Conservation (phyloP, 192 early-diverging fungal species). For the Backusella tuberculispora region DNA sequence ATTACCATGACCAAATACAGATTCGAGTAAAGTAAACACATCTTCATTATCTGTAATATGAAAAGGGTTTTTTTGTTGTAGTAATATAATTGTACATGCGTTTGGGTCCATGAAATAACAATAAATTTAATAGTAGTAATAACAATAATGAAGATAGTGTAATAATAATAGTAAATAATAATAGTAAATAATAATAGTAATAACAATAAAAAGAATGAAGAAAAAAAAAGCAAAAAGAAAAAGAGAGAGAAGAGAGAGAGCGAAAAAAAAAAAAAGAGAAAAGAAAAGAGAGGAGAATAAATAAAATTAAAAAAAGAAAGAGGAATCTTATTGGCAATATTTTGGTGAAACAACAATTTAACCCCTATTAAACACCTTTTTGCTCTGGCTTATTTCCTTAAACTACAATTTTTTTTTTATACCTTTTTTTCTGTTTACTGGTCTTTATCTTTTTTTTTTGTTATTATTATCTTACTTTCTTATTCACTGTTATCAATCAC, state of each 20-base stretch:
- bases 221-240: neutral
- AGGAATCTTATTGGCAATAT: neutral
- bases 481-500: neutral
- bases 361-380: neutral
- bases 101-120: constrained; percentile 9
- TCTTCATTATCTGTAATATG: constrained; percentile 18
- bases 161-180: neutral
- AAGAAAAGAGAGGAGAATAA: constrained; percentile 1
- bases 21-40: neutral
- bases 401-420: neutral
- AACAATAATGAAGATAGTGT: too few species aligned
- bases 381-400: neutral
- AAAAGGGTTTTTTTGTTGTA: constrained; percentile 12
- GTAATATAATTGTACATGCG: constrained; percentile 20
- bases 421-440: neutral
- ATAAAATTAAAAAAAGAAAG: constrained; percentile 17
- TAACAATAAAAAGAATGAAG: neutral
- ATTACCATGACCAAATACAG: constrained; percentile 24
- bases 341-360: constrained; percentile 12
- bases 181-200: neutral
- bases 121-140: neutral
- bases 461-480: neutral
- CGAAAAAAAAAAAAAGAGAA: too few species aligned
- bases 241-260: neutral
- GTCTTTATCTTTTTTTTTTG: neutral